Base-by-base conservation (phyloP, 1,284 basidiomycete genomes). In the Rhizoctonia solani region DNA sequence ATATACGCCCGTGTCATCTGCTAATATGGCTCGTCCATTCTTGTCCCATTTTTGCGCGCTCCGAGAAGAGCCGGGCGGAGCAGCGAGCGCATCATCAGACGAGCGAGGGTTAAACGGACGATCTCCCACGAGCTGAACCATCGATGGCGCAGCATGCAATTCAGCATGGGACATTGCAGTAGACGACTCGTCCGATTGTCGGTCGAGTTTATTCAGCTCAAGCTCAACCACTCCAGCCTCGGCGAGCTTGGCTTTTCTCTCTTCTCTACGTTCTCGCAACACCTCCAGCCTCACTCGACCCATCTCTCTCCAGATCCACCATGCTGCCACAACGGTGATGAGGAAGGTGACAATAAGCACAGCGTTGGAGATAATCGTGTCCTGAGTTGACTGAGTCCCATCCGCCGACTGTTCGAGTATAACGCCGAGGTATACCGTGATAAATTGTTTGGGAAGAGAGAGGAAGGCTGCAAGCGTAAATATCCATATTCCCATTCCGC, bases 251-350 rank as follows among this genome's bases (percentile, higher is more conserved):
- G 56, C 56, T n/a, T 59, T 59, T 25, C 56, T 41, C 19, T 59
- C 86, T 77, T 85, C 91, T 67, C 92, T 84, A 50, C 88, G 81
- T 41, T 83, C 83, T 66, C 90, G 86, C 74, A 95, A 87, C 6
- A 96, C 85, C 0, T 78, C 75, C 0, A 89, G 85, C 72, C 93
- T 89, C 27, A 85, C 88, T 72, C 84, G 80, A 74, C 88, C 85
- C 86, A 96, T 93, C 76, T 87, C 77, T 59, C 76, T 79, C 72
- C 85, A 86, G 72, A 96, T 90, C 75, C 90, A 96, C 87, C 90
- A 94, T 77, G 91, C 88, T 0, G 93, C 90, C 42, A 79, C 76
- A 52, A 92, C 71, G 0, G 94, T 96, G 70, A 96, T 83, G 25
- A 92, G 44, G 54, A 85, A 75, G 0, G 89, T 90, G 37, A 87